Evolutionary conservation across 495 filamentous ascomycete species (phyloP).

Genomic region (Extremus antarcticus): DNA sequence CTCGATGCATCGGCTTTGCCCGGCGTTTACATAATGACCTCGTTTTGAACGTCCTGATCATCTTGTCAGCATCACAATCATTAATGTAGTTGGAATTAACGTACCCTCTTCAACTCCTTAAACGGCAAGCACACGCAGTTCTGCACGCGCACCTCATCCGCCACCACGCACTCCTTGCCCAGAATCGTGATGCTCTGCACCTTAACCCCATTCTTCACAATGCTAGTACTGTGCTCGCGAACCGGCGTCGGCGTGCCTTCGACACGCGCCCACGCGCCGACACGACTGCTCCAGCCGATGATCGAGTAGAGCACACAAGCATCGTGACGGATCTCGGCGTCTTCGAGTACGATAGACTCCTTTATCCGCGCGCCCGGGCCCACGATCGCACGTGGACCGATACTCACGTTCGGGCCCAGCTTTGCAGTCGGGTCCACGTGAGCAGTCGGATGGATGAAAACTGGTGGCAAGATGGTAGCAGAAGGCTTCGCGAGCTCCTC

Average conservation of each 20-base stretch:
- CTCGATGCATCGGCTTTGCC: too few species aligned
- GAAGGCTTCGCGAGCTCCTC: slow-evolving; percentile 74
- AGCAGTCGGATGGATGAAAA: slow-evolving; percentile 96
- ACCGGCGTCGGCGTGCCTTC: slow-evolving; percentile 90
- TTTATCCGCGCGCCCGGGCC: slow-evolving; percentile 87
- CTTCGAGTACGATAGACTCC: slow-evolving; percentile 92
- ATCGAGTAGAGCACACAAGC: slow-evolving; percentile 94
- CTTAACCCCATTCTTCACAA: slow-evolving; percentile 94
- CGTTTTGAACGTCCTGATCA: slow-evolving; percentile 19
- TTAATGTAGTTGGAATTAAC: slow-evolving; percentile 27
- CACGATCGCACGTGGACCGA: slow-evolving; percentile 74
- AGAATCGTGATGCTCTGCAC: slow-evolving; percentile 98
- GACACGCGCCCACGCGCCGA: slow-evolving; percentile 94
- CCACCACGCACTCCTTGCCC: slow-evolving; percentile 91
- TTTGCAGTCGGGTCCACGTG: slow-evolving; percentile 89
- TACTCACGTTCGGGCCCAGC: slow-evolving; percentile 91
- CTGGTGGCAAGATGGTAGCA: slow-evolving; percentile 82
- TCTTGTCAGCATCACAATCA: slow-evolving; percentile 2
- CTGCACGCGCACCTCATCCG: slow-evolving; percentile 91
- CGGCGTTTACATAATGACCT: slow-evolving; percentile 24
- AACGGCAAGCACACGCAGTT: slow-evolving; percentile 97
- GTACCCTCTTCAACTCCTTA: slow-evolving; percentile 95
- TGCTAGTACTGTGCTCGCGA: slow-evolving; percentile 81
- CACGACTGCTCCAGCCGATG: slow-evolving; percentile 91
- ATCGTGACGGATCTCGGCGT: slow-evolving; percentile 92